Evolutionary conservation across 805 yeast species (phyloP), one percentile per base, ranked within the genome.

Genomic region (Saturnispora mendoncae): DNA sequence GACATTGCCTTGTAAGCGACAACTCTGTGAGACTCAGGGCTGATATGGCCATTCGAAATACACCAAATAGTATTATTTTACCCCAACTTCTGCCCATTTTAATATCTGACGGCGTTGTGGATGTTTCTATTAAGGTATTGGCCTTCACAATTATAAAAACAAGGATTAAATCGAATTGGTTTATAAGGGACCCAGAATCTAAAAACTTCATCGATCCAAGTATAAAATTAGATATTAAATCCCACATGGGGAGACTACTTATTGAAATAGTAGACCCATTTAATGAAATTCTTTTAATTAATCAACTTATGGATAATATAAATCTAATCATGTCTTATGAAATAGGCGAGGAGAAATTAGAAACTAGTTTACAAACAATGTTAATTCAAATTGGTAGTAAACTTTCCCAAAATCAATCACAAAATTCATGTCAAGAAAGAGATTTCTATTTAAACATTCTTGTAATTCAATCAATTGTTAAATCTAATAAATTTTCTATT

Each of bases 141-240:
- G 81, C 94, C 2, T 87, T 92, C 0, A 78, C 90, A 4, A 85
- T 76, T 59, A 75, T 86, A 59, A 90, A 90, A 58, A 88, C 90
- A 59, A 69, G 78, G 43, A 69, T 86, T 18, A 64, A 68, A 13
- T 68, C 74, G 28, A 68, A 73, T 39, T 88, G 97, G 97, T 51
- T 52, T 27, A 59, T 61, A 19, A 54, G 47, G 36, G 48, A 58
- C 86, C 52, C 81, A 80, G 52, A 76, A 76, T 4, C 65, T 69
- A 19, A 8, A 6, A 19, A 32, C n/a, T 32, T 17, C 25, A 32
- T 32, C 9, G 10, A 18, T n/a, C 23, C 23, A 18, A 14, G 12
- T 6, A 5, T 32, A 4, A 32, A 32, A 32, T 19, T 32, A 14
- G 25, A 32, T 4, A 74, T 88, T 48, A 76, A 79, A 46, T 20